Base-by-base conservation (phyloP, 805 yeast genomes). In the Zygoascus flipseniorum region DNA sequence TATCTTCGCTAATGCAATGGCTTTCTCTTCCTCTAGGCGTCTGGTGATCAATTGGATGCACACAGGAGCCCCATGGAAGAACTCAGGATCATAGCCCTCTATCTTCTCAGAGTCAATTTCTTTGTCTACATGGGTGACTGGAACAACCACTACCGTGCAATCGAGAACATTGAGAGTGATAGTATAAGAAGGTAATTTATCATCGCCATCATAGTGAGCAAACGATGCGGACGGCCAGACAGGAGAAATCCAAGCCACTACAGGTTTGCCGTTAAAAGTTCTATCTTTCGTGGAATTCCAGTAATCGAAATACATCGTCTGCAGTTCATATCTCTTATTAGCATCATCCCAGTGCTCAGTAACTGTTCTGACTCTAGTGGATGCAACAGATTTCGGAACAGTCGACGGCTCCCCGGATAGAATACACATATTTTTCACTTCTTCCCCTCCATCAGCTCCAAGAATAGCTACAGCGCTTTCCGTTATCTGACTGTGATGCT, bases 381-480 rank as follows among this genome's bases (percentile, higher is more conserved):
- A 16, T 28, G 50, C 60, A 43, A 54, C 52, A 20, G 48, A 41
- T 26, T 35, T 46, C 16, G 61, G 53, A 9, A 26, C 43, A 14
- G 72, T 65, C 54, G 83, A 65, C 31, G 92, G 92, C 65, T 86
- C 95, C 44, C 93, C 95, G 6, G 87, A 81, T 2, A 69, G 76
- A 16, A 71, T 68, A 55, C 85, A 65, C 61, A 79, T 65, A 47
- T 72, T 73, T 50, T 75, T 72, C 62, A 82, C 83, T 54, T 73
- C 77, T 57, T 69, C 65, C 64, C 85, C 86, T 48, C 92, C 92
- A 66, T 87, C 95, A 59, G 81, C 76, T 11, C 55, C 42, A 56
- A 52, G 19, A 58, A 58, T 31, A 61, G 62, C 51, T 61, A 54
- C 10, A 50, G 56, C 68, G 66, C 66, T 16, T 59, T 65, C 31